These are phyloP conservation scores for Cyamopsis tetragonoloba DNA, from an alignment of 306 rosid species.

Conservation along the genomic window DNA sequence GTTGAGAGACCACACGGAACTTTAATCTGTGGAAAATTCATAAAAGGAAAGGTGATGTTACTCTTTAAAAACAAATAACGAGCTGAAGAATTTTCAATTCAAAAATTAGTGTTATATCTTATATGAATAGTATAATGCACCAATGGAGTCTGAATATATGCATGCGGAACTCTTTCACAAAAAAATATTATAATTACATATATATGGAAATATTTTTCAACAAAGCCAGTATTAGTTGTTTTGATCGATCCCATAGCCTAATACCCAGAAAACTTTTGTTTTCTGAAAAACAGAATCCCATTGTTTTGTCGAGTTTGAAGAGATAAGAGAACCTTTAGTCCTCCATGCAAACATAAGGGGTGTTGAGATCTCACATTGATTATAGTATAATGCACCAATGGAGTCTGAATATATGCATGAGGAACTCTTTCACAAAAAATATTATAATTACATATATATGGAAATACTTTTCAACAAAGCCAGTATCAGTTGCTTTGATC, in stretches of 20 bases:
- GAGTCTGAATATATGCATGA: neutral
- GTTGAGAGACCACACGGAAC: conserved; percentile 77
- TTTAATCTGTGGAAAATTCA: conserved; percentile 63
- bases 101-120: neutral
- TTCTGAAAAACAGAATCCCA: neutral
- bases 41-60: conserved; percentile 1
- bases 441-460: neutral
- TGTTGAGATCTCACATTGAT: too few species aligned
- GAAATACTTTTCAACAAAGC: neutral
- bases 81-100: conserved; percentile 4
- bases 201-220: neutral
- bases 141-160: neutral
- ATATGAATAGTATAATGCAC: conserved; percentile 6
- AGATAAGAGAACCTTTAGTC: neutral
- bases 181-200: neutral
- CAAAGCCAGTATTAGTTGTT: neutral
- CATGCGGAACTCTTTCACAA: neutral
- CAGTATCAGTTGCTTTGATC: neutral
- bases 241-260: neutral
- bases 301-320: neutral
- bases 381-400: neutral
- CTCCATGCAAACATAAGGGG: neutral
- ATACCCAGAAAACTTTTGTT: neutral
- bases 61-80: conserved; percentile 4
- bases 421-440: conserved; percentile 1